Percentiles rank a stretch among this genome's conserved stretches.
These are phyloP conservation scores for Alternaria dauci DNA, from an alignment of 2,329 filamentous ascomycete genomes.

Conservation along the genomic window DNA sequence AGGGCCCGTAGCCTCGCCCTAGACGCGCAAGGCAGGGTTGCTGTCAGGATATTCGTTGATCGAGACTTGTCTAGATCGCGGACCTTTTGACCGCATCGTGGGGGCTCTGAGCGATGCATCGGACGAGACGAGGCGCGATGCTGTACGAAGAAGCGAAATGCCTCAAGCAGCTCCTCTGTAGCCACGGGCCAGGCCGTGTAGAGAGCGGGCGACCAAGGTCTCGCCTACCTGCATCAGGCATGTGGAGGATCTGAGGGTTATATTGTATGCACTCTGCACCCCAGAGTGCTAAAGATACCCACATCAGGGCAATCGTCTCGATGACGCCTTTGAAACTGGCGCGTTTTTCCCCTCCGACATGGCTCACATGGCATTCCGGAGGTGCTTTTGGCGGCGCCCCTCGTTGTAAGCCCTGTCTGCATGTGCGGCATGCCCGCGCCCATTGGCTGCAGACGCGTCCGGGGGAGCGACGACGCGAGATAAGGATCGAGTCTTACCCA, in stretches of 20 bases:
- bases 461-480: conserved; percentile 10
- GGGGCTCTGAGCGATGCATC: conserved; percentile 6
- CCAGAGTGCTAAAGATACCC: conserved; percentile 26
- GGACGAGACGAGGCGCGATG: neutral
- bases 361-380: conserved; percentile 15
- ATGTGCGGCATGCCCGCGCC: conserved; percentile 13
- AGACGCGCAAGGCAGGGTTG: conserved; percentile 7
- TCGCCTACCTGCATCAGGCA: conserved; percentile 1
- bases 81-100: conserved; percentile 1
- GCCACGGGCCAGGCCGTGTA: neutral
- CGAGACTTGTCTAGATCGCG: conserved; percentile 10
- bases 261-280: conserved; percentile 28
- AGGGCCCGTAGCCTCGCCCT: conserved; percentile 12
- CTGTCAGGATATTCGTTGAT: conserved; percentile 13
- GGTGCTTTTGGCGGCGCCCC: conserved; percentile 16
- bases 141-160: neutral
- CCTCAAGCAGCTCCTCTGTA: neutral
- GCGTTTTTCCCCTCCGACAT: neutral
- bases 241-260: conserved; percentile 20
- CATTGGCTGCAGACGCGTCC: conserved; percentile 12
- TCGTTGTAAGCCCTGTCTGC: conserved; percentile 13
- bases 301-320: conserved; percentile 11
- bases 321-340: conserved; percentile 15
- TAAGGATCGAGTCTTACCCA: conserved; percentile 16
- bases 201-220: neutral